These are phyloP conservation scores for Globisporangium canariense DNA, from an alignment of 352 stramenopile species.

Conservation along the genomic window DNA sequence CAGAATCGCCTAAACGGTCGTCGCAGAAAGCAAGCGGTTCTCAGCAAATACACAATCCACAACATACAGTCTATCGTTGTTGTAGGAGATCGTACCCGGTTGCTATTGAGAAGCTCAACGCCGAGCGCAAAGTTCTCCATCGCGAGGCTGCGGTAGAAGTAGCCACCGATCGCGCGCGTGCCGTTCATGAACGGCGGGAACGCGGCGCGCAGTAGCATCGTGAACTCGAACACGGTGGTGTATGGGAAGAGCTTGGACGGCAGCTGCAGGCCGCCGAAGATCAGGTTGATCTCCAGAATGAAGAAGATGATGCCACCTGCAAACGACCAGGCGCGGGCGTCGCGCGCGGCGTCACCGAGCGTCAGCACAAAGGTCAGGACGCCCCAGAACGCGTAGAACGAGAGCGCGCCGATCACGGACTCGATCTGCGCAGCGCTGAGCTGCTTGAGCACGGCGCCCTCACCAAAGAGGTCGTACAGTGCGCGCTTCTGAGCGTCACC, in stretches of 20 bases:
- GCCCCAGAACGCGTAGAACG: conserved; percentile 95
- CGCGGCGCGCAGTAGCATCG: conserved; percentile 89
- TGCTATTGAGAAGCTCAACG: conserved; percentile 78
- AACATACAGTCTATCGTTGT: neutral
- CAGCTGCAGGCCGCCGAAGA: conserved; percentile 57
- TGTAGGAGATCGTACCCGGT: conserved; percentile 40
- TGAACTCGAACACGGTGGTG: conserved; percentile 91
- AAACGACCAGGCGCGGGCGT: conserved; percentile 92
- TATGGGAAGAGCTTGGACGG: conserved; percentile 64
- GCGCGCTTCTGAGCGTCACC: conserved; percentile 90
- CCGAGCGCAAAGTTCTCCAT: conserved; percentile 71
- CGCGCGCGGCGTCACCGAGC: conserved; percentile 84
- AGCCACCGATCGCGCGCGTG: conserved; percentile 92
- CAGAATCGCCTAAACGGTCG: conserved; percentile 50
- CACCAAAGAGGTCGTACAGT: conserved; percentile 96
- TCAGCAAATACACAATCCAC: neutral
- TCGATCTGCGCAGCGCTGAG: conserved; percentile 88
- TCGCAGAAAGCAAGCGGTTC: neutral
- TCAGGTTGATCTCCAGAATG: conserved; percentile 92
- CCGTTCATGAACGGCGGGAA: conserved; percentile 97
- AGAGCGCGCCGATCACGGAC: conserved; percentile 87
- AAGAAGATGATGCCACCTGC: conserved; percentile 93
- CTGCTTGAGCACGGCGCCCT: conserved; percentile 86
- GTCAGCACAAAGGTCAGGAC: conserved; percentile 96
- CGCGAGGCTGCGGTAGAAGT: conserved; percentile 77